A percentile compares a stretch with the other conserved stretches of the same genome.
phyloP scores from a whole-genome alignment of 805 yeast species.

The Nakazawaea holstii region DNA sequence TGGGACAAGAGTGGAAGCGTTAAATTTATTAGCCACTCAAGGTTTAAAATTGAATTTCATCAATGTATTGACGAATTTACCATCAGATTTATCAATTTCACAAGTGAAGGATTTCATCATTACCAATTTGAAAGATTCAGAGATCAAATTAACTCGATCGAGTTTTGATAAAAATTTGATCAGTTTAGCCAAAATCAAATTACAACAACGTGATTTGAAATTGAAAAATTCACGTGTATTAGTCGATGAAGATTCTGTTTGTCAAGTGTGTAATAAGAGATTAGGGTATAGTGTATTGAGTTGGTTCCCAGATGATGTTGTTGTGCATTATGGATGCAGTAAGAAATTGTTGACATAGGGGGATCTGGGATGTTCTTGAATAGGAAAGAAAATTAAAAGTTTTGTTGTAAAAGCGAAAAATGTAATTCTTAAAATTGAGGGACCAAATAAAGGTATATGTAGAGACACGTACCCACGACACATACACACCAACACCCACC shows the following conservation, averaged over 20 bases:
- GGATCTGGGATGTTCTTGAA: too few species aligned
- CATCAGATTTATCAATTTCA: conserved; percentile 40
- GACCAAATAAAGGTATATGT: neutral
- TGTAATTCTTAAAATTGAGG: neutral
- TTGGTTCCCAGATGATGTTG: conserved; percentile 36
- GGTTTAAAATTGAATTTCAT: conserved; percentile 31
- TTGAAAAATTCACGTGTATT: conserved; percentile 29
- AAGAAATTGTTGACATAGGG: neutral
- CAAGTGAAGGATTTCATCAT: conserved; percentile 39
- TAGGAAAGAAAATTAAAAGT: neutral
- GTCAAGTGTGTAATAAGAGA: conserved; percentile 53
- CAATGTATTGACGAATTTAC: conserved; percentile 45
- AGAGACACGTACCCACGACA: neutral
- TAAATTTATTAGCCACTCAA: conserved; percentile 34
- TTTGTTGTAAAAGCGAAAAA: too few species aligned
- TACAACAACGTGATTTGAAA: conserved; percentile 36
- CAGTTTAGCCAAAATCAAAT: conserved; percentile 47
- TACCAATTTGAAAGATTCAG: conserved; percentile 35
- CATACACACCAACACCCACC: neutral
- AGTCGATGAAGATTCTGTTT: conserved; percentile 40
- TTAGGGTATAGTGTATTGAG: conserved; percentile 52
- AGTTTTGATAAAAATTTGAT: conserved; percentile 42
- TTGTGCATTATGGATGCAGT: conserved; percentile 55
- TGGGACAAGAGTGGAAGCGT: conserved; percentile 20
- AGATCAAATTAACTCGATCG: conserved; percentile 32